Evolutionary conservation across 371 early-diverging fungal genomes (phyloP), one percentile per base, ranked within the genome.

Genomic region (Nematocida homosporus): DNA sequence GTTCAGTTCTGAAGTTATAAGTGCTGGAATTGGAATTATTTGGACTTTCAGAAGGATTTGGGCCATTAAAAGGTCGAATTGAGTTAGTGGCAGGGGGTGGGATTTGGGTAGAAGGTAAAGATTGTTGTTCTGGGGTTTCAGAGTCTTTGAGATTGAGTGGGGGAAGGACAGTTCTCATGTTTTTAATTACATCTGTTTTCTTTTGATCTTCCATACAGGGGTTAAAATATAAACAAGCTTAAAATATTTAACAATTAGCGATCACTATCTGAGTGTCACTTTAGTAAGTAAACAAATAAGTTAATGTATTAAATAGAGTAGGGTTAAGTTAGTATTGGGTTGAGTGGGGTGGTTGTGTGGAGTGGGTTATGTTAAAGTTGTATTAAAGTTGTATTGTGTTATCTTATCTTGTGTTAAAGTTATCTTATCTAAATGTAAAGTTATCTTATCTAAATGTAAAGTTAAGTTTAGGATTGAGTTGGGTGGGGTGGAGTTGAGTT

Each of bases 131-230:
- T 63, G 37, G 16, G 34, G 4, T 38, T 35, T 72, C 75, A 40
- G 51, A 5, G 16, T 18, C 48, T 20, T 72, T 72, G 4, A 72
- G 44, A 32, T 40, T 59, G 10, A 72, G 61, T 10, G 75, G 53
- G 27, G 75, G 75, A 27, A 72, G 37, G 23, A 72, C 75, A 40
- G 75, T 72, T 27, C 75, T 48, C 52, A 72, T 72, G 53, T 72
- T 72, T 61, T 72, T 72, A 59, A 72, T 72, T 72, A 72, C 60
- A 72, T 72, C 75, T 61, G 75, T 72, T 72, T 72, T 72, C 75
- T 72, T 72, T 72, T 72, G 75, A 72, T 72, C 75, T 72, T 72
- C 75, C 75, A 72, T 72, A 63, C 75, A 72, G 75, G 75, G 75
- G 75, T 18, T 72, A 61, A 72, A 72, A 72, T 68, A 72, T 72